Base-by-base conservation (phyloP, 257 asterid species). In the Hygrophila difformis region DNA sequence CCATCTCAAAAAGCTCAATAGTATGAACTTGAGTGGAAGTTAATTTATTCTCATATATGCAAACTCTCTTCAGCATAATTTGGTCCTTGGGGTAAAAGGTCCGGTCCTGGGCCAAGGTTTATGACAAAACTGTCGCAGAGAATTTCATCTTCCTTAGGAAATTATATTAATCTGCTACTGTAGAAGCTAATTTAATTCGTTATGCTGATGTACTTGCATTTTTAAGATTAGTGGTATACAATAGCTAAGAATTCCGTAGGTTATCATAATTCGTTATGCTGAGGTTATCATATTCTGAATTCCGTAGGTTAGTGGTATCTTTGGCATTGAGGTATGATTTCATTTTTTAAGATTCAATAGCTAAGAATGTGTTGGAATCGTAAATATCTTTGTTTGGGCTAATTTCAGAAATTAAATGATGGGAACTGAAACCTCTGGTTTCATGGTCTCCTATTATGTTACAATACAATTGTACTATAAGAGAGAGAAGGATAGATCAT, bases 391-490 rank as follows among this genome's bases (percentile, higher is more conserved):
- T 31, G 31, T 22, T 14, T 21, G 11, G 26, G 22, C 5, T 13
- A 36, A 2, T 44, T 42, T 17, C 48, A n/a, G 14, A 34, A 51
- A 8, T n/a, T n/a, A n/a, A n/a, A 16, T 8, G 35, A 26, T 10
- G 39, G 12, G 19, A 36, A 1, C 15, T 18, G 12, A 22, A 42
- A 36, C 24, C 26, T 53, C 24, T 49, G 51, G 20, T 39, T 45
- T 50, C 17, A 23, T 49, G 36, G 59, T 18, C 2, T 39, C 50
- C 5, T 15, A 53, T 36, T 44, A 12, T 36, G 33, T 33, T 33
- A 31, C 46, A 24, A 22, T 53, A 19, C 15, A n/a, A 31, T 47
- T 40, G 20, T 51, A n/a, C n/a, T n/a, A n/a, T n/a, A n/a, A n/a
- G n/a, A n/a, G n/a, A n/a, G n/a, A n/a, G n/a, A n/a, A n/a, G n/a